These are phyloP conservation scores for Coprinopsis strossmayeri DNA, from an alignment of 768 basidiomycete species.

Conservation along the genomic window DNA sequence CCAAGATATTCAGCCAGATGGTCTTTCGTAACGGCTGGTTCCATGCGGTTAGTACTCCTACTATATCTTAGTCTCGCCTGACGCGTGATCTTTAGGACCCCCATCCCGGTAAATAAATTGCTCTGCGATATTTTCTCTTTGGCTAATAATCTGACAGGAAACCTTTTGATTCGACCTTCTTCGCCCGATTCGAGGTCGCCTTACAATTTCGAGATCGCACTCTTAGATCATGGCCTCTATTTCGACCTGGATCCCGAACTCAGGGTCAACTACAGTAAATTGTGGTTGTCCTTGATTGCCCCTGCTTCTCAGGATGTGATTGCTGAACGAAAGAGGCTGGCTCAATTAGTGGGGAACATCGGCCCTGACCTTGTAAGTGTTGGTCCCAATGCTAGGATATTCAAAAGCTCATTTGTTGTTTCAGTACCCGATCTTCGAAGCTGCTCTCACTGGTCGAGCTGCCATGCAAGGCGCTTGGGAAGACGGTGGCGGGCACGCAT, in stretches of 20 bases:
- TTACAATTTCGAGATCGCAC: slow-evolving; percentile 93
- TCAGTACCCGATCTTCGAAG: slow-evolving; percentile 92
- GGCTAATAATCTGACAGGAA: slow-evolving; percentile 48
- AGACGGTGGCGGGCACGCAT: slow-evolving; percentile 31
- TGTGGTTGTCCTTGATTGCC: slow-evolving; percentile 88
- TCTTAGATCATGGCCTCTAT: slow-evolving; percentile 92
- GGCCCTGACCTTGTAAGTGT: slow-evolving; percentile 73
- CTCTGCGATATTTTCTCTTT: background rate
- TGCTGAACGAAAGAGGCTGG: slow-evolving; percentile 77
- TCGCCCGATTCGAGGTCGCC: slow-evolving; percentile 59
- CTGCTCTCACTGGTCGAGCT: slow-evolving; percentile 87
- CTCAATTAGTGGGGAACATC: slow-evolving; percentile 86
- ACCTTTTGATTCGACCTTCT: slow-evolving; percentile 83
- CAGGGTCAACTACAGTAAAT: slow-evolving; percentile 76
- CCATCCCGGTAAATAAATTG: slow-evolving; percentile 56
- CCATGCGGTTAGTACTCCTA: slow-evolving; percentile 56
- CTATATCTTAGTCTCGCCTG: slow-evolving; percentile 1
- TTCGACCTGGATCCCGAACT: slow-evolving; percentile 82
- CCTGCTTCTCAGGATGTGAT: slow-evolving; percentile 58
- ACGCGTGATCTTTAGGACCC: slow-evolving; percentile 53
- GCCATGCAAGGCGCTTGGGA: slow-evolving; percentile 61
- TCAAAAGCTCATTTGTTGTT: slow-evolving; percentile 3
- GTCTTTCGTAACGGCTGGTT: slow-evolving; percentile 93
- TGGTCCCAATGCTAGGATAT: background rate
- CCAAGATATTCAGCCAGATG: slow-evolving; percentile 90